Conservation (phyloP, 169 alveolate species). For the Theileria annulata region DNA sequence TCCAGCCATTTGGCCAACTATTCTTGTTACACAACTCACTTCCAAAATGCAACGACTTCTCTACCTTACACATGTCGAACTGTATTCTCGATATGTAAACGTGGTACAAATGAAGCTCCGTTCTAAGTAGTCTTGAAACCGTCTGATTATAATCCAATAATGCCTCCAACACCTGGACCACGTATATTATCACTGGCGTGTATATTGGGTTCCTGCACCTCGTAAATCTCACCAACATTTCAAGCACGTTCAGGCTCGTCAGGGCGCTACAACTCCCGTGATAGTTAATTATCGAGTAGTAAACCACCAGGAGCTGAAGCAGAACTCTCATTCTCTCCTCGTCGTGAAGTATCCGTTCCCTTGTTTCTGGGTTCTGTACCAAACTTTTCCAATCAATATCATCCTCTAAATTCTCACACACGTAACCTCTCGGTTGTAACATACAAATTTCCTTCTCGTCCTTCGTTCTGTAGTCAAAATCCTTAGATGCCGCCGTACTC, state of each 20-base stretch:
- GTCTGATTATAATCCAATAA: slow-evolving; percentile 72
- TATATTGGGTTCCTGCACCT: slow-evolving; percentile 69
- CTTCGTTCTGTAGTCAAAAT: slow-evolving; percentile 17
- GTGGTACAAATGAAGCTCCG: slow-evolving; percentile 72
- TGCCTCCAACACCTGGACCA: slow-evolving; percentile 75
- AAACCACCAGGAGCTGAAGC: slow-evolving; percentile 58
- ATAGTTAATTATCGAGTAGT: slow-evolving; percentile 50
- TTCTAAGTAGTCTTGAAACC: slow-evolving; percentile 66
- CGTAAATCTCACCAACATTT: slow-evolving; percentile 62
- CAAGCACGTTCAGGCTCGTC: slow-evolving; percentile 51
- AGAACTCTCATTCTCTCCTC: slow-evolving; percentile 62
- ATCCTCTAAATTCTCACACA: neutral
- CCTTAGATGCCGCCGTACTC: slow-evolving; percentile 3
- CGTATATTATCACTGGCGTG: slow-evolving; percentile 69
- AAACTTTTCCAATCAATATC: slow-evolving; percentile 39
- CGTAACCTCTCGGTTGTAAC: slow-evolving; percentile 17
- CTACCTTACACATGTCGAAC: slow-evolving; percentile 72
- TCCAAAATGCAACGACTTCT: slow-evolving; percentile 46
- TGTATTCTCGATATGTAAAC: slow-evolving; percentile 71
- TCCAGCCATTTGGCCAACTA: slow-evolving; percentile 56
- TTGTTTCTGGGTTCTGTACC: slow-evolving; percentile 11
- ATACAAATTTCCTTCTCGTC: slow-evolving; percentile 19
- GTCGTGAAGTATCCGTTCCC: slow-evolving; percentile 17
- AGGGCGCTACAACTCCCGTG: slow-evolving; percentile 62
- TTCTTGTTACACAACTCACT: slow-evolving; percentile 10